Conservation (phyloP, 306 rosid species). For the Ormosia semicastrata region DNA sequence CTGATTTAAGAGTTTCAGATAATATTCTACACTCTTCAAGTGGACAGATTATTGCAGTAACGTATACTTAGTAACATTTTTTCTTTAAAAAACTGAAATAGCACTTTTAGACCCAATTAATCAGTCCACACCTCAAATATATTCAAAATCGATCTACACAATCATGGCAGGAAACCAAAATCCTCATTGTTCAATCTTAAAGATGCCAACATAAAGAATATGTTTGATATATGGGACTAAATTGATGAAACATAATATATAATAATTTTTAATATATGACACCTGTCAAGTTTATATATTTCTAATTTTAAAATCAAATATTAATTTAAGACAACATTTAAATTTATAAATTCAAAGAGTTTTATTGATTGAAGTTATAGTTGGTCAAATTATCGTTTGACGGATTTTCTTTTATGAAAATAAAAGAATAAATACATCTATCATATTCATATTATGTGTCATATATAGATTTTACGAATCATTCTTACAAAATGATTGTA, state of each 20-base stretch:
- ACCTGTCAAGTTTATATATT: background rate
- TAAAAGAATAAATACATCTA: background rate
- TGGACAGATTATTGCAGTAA: no score
- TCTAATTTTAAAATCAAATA: background rate
- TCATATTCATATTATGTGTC: background rate
- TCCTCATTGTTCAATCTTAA: background rate
- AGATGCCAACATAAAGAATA: slow-evolving; percentile 26
- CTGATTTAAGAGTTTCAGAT: no score
- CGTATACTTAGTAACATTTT: no score
- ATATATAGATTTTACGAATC: background rate
- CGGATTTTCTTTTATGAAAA: background rate
- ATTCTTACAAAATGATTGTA: background rate
- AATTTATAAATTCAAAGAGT: background rate
- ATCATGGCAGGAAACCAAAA: background rate
- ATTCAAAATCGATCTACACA: slow-evolving; percentile 23
- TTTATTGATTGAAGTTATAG: background rate
- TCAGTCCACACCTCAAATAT: slow-evolving; percentile 16
- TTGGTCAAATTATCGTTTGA: background rate
- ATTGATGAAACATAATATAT: slow-evolving; percentile 8
- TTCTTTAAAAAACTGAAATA: no score
- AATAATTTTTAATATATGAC: background rate
- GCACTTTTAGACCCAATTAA: background rate
- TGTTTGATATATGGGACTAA: background rate
- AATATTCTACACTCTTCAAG: no score
- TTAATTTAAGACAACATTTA: background rate